Evolutionary conservation across 305 asterid species (phyloP), one percentile per base, ranked within the genome.

Genomic region (Solanum hybrid): DNA sequence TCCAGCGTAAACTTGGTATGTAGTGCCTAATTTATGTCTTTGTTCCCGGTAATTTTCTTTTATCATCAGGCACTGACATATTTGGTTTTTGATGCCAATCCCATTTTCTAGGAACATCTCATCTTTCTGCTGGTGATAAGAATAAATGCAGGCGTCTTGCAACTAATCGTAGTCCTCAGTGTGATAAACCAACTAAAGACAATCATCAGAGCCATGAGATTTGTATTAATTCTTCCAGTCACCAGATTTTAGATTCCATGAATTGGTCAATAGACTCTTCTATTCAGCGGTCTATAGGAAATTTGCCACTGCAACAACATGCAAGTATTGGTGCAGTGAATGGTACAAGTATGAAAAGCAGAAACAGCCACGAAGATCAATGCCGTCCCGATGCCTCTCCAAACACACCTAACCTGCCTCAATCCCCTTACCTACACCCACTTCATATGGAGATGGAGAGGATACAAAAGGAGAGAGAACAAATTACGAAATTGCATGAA

Each of bases 361-460:
- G 39, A 35, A 89, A 85, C 73, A 73, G 13, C 39, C 46, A 29
- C 33, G 90, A 69, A 39, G 40, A 74, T 92, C 40, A 67, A 86
- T 88, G 80, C 74, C 57, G 87, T 35, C 88, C 42, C 42, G 87
- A 61, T 39, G 94, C 90, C 71, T 88, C 92, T 86, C 89, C 86
- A 35, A 75, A 28, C 35, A 64, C 90, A 46, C 79, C 86, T 11
- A 89, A 89, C 64, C 77, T 40, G 14, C 90, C 87, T 78, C 89
- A 91, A 88, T 81, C 93, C 86, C 92, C 90, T 78, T 89, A 91
- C 51, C 37, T 81, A 29, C 69, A 36, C 18, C 90, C 93, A 37
- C 94, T 94, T 76, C 90, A 91, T 89, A 86, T 73, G 73, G 95
- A 92, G 93, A 88, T 95, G 89, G 94, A 93, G 86, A 90, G 89